A percentile compares a stretch with the other conserved stretches of the same genome.
Evolutionary conservation across 495 filamentous ascomycete genomes (phyloP).

Genomic region (Podospora australis): DNA sequence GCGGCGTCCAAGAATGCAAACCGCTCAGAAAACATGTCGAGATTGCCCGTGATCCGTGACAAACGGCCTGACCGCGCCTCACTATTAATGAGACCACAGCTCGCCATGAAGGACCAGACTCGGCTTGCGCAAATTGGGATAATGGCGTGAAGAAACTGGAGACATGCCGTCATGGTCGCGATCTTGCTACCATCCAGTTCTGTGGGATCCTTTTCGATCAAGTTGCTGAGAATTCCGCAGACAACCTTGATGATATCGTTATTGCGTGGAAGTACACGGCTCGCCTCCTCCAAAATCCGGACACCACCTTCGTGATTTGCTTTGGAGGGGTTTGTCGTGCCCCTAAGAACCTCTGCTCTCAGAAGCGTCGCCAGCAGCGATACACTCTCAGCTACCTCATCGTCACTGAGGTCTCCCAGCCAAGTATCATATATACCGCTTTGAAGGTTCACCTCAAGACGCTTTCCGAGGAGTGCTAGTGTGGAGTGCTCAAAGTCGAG

Average conservation of each 20-base stretch:
- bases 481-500: conserved; percentile 73
- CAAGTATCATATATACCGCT: conserved; percentile 26
- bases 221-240: conserved; percentile 75
- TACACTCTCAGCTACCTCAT: conserved; percentile 36
- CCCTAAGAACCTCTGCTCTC: conserved; percentile 30
- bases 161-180: conserved; percentile 61
- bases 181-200: conserved; percentile 46
- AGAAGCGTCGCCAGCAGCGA: conserved; percentile 38
- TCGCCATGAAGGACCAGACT: conserved; percentile 82
- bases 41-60: conserved; percentile 61
- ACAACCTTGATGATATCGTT: conserved; percentile 76
- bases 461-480: conserved; percentile 67
- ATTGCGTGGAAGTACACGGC: conserved; percentile 63
- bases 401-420: conserved; percentile 27
- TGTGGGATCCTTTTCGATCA: conserved; percentile 55
- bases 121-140: conserved; percentile 66
- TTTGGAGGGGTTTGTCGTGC: conserved; percentile 13
- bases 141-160: conserved; percentile 70
- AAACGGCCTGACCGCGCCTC: conserved; percentile 68
- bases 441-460: conserved; percentile 53
- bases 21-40: conserved; percentile 67
- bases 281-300: conserved; percentile 59
- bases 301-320: conserved; percentile 31
- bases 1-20: conserved; percentile 72
- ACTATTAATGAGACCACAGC: conserved; percentile 67